Evolutionary conservation across 768 basidiomycete species (phyloP), one percentile per base, ranked within the genome.

Genomic region (Flagelloscypha sp.): DNA sequence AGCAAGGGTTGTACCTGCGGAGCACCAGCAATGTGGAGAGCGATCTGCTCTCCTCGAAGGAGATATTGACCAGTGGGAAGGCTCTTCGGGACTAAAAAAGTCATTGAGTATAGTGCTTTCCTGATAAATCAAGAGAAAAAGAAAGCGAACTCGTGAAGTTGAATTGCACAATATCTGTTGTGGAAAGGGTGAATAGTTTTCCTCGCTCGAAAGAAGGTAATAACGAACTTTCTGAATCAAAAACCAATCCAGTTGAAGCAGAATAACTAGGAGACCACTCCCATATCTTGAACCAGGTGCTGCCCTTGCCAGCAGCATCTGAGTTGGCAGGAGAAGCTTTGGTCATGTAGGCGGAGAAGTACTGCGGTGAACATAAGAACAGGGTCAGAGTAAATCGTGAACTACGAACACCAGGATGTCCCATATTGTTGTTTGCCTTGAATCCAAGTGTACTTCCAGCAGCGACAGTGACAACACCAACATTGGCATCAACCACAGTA

Each of bases 241-340:
- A 59, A 9, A 50, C 41, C 13, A 59, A 42, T 21, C 56, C 57
- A 6, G 56, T 58, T 30, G 49, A 52, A 16, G 56, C 18, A 3
- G 53, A 48, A 39, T 43, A 60, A 12, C 41, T 42, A n/a, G 59
- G 59, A 7, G 55, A 38, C 52, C 56, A 58, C 45, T 68, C 57
- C 57, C 61, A 65, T 31, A 66, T 57, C 54, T 67, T 65, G 54
- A 65, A 66, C 59, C 64, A 68, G 11, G 60, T 65, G 38, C 53
- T 57, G n/a, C 59, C 61, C 6, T 58, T 52, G 6, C 63, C 68
- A n/a, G 65, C 68, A 20, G 39, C 48, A 37, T 53, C 53, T 27
- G 57, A 61, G 38, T 61, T 59, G 30, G 57, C 55, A 12, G 55
- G 53, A 17, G 58, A 58, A 22, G 59, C 59, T 7, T 53, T 34